Base-by-base conservation (phyloP, 192 early-diverging fungal genomes). In the Linnemannia elongata region DNA sequence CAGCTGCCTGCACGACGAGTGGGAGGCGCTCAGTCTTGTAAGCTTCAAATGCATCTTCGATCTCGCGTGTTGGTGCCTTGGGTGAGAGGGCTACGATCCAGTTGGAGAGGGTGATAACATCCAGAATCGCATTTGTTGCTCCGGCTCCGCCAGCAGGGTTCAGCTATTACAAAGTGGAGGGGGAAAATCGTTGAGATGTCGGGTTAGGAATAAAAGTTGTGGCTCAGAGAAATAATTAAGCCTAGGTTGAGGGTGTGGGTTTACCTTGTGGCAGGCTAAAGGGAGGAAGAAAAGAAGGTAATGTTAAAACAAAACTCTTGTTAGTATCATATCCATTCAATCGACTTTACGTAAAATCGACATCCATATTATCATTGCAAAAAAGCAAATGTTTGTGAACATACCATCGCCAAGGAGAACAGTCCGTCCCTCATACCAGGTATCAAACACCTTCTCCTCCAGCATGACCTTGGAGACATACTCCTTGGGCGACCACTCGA, bases 401-500 rank as follows among this genome's bases (percentile, higher is more conserved):
- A 15, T 75, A 75, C 66, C 68, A 36, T 78, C 77, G 6, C 77
- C 77, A 6, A 78, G 69, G 1, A 78, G 68, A 20, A 69, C 63
- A 22, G 77, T 78, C 38, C 77, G 63, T 7, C 36, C 63, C 7
- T 30, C 9, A 42, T n/a, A 70, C 77, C 77, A 78, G 8, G 77
- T 79, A 33, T 71, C 52, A 69, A 71, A 79, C 5, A 79, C 55
- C 49, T 79, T 79, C 36, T 79, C 77, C 49, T 79, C 77, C 6
- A 71, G 52, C 27, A 79, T 49, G 30, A 79, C 77, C 49, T 79
- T 79, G 6, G 77, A 79, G n/a, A 79, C 54, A 35, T 39, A 33
- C 1, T 79, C 63, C 69, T 52, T 52, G 5, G 66, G 68, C 12
- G 77, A 38, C 54, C 6, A 30, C 27, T 70, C 77, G 22, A 72